Evolutionary conservation across 2,329 filamentous ascomycete species (phyloP).

Genomic region (Penicillium sp.): DNA sequence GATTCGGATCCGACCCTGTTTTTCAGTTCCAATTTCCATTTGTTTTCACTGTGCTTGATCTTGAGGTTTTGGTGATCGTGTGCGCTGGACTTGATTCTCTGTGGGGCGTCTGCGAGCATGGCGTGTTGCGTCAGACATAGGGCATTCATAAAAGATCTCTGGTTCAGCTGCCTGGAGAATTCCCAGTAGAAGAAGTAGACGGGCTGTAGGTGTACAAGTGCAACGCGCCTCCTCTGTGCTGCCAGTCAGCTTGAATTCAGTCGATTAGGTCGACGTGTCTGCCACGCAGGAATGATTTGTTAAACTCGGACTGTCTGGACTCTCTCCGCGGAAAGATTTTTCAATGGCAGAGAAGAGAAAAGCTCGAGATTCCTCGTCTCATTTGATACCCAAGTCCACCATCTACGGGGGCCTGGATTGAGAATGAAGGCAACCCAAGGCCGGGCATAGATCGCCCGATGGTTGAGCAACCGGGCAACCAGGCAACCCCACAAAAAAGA

Average conservation of each 20-base stretch:
- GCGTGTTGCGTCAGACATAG: conserved; percentile 13
- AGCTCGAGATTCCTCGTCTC: too few species aligned
- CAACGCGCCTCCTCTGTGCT: neutral
- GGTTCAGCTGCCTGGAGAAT: neutral
- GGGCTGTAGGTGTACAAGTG: neutral
- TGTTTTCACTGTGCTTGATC: conserved; percentile 12
- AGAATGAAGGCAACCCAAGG: neutral
- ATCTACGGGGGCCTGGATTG: neutral
- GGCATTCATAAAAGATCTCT: conserved; percentile 13
- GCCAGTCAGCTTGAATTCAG: neutral
- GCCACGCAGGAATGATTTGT: neutral
- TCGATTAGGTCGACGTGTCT: neutral
- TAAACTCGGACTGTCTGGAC: neutral
- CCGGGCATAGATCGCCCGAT: neutral
- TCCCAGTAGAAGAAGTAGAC: neutral
- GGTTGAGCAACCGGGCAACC: neutral
- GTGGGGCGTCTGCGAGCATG: conserved; percentile 15
- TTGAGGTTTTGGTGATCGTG: neutral
- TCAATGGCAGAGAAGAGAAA: too few species aligned
- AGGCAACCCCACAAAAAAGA: too few species aligned
- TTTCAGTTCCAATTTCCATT: conserved; percentile 26
- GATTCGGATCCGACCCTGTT: conserved; percentile 28
- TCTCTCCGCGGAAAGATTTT: neutral
- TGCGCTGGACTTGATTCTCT: neutral
- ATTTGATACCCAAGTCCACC: too few species aligned